Conservation (phyloP, 2,329 filamentous ascomycete species). For the Stagonosporopsis cucurbitacearum region DNA sequence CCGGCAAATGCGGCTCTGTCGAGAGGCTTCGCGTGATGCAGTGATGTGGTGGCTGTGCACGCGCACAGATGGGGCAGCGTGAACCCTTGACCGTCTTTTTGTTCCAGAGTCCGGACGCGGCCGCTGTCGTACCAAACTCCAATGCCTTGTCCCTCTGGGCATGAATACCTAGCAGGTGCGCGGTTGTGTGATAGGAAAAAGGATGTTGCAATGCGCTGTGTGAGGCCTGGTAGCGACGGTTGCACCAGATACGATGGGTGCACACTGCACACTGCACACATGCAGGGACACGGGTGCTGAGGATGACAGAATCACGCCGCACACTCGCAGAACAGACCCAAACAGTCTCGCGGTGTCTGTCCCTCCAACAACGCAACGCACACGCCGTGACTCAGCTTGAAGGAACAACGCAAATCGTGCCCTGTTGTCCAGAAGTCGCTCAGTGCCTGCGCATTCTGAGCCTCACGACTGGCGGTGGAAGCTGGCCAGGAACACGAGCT, state of each 20-base stretch:
- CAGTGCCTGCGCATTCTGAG: background rate
- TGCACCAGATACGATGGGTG: slow-evolving; percentile 7
- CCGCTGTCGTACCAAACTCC: slow-evolving; percentile 15
- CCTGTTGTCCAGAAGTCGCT: background rate
- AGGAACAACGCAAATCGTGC: background rate
- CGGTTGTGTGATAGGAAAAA: no score
- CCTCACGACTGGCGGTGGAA: slow-evolving; percentile 11
- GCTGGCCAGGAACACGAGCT: slow-evolving; percentile 7
- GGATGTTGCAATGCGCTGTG: no score
- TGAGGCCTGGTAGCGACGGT: slow-evolving; percentile 4
- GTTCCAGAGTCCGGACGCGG: no score
- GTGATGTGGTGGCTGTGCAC: slow-evolving; percentile 19
- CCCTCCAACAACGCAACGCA: background rate
- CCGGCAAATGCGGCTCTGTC: slow-evolving; percentile 18
- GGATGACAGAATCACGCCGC: slow-evolving; percentile 9
- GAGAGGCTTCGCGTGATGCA: slow-evolving; percentile 8
- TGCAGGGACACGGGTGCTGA: slow-evolving; percentile 1
- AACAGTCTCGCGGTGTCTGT: background rate
- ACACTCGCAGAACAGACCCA: background rate
- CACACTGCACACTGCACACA: no score
- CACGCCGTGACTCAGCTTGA: background rate
- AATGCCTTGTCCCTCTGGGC: background rate
- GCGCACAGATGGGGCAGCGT: slow-evolving; percentile 6
- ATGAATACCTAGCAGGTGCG: background rate
- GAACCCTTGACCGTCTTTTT: slow-evolving; percentile 11